phyloP scores from a whole-genome alignment of 768 basidiomycete species.

The Pilatotrama ljubarskyi region DNA sequence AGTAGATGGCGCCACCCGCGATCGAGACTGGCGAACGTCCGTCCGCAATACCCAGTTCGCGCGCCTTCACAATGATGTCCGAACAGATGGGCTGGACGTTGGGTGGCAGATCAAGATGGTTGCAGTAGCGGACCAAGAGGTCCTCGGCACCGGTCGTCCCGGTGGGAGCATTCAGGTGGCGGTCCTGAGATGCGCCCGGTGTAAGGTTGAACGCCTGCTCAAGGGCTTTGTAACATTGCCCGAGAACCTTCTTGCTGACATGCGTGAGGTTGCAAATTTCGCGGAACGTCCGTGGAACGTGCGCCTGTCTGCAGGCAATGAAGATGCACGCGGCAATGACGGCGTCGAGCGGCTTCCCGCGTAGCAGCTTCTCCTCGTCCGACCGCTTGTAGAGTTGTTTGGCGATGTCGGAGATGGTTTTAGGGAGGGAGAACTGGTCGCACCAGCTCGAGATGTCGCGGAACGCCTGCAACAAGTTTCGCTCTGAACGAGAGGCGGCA shows the following conservation, averaged over 20 bases:
- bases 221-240: slow-evolving; percentile 89
- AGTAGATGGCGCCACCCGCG: slow-evolving; percentile 95
- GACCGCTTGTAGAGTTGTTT: slow-evolving; percentile 97
- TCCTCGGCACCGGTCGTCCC: slow-evolving; percentile 76
- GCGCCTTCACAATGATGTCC: slow-evolving; percentile 78
- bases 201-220: slow-evolving; percentile 88
- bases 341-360: slow-evolving; percentile 89
- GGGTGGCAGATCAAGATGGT: slow-evolving; percentile 83
- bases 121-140: slow-evolving; percentile 90
- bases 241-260: slow-evolving; percentile 92
- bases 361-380: slow-evolving; percentile 91
- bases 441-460: slow-evolving; percentile 92
- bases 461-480: slow-evolving; percentile 86
- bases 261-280: slow-evolving; percentile 93
- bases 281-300: slow-evolving; percentile 93
- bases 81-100: slow-evolving; percentile 81
- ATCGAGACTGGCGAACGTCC: slow-evolving; percentile 97
- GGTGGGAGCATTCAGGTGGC: slow-evolving; percentile 40
- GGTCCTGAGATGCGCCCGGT: slow-evolving; percentile 67
- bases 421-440: slow-evolving; percentile 92
- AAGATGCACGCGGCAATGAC: slow-evolving; percentile 98
- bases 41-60: slow-evolving; percentile 85
- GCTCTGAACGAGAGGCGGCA: slow-evolving; percentile 76
- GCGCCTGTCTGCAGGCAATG: slow-evolving; percentile 93
- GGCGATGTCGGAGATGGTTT: slow-evolving; percentile 92